Base-by-base conservation (phyloP, 208 protist genomes). In the Crithidia expoeki region DNA sequence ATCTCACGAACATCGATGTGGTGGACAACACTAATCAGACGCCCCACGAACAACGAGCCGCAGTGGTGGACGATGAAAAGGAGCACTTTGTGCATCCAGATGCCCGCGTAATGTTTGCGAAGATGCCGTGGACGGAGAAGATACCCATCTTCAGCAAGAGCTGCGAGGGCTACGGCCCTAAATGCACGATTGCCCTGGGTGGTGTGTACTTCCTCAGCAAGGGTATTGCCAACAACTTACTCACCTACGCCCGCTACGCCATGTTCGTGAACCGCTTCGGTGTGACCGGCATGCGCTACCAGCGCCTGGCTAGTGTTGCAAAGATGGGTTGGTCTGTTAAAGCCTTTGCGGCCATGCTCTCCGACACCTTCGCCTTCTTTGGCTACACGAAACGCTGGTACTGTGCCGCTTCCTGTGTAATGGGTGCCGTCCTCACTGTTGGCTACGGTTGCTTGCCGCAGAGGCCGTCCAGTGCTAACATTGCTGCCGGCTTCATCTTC, bases 381-480 rank as follows among this genome's bases (percentile, higher is more conserved):
- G 80, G 82, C 51, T 95, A 92, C 76, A 83, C 82, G 21, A 95
- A 92, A 84, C 82, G 87, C n/a, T 93, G 85, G 85, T 91, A 90
- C 80, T 74, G 81, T 38, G 55, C 73, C 46, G 40, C 72, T 1
- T 88, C 83, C 0, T 85, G 76, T 33, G 60, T 92, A 28, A 12
- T 90, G n/a, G 85, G 85, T 19, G 76, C 59, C 19, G 79, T 56
- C 17, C 70, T 86, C 49, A 83, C 79, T 19, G 33, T 93, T 10
- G 79, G 59, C 17, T 86, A 79, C 57, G 86, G 75, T 46, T 57
- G 77, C 14, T 72, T 93, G 25, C 86, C 86, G 34, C 32, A 42
- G 50, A 76, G 70, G 63, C 25, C 36, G 23, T 80, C 77, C 1
- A 81, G 74, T 28, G 86, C 81, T 49, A 47, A 83, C 34, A 64